phyloP scores from a whole-genome alignment of 2,329 filamentous ascomycete genomes.

The Exophiala sp. region DNA sequence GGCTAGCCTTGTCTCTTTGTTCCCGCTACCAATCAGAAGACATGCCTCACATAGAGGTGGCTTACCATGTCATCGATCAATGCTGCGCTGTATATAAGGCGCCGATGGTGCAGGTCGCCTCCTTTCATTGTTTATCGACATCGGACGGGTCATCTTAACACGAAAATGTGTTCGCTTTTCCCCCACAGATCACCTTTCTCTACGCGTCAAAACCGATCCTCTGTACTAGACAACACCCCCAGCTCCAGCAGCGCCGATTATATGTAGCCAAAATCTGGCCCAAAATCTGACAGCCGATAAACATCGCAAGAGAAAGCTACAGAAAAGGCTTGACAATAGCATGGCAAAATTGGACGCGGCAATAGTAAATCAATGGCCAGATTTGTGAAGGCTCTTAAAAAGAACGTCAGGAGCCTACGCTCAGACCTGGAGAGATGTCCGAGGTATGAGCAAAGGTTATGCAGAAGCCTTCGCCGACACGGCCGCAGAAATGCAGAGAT shows the following conservation, averaged over 20 bases:
- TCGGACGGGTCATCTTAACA: too few relatives aligned
- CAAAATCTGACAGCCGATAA: conserved; percentile 15
- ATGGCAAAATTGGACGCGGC: conserved; percentile 2
- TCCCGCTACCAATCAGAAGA: not conserved
- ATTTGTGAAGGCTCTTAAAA: not conserved
- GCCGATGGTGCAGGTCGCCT: not conserved
- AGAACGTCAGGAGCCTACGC: conserved; percentile 8
- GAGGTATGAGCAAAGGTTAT: not conserved
- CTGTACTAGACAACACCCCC: conserved; percentile 13
- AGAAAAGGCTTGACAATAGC: not conserved
- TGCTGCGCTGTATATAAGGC: not conserved
- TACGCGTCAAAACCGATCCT: conserved; percentile 2
- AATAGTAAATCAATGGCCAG: not conserved
- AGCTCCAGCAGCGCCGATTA: conserved; percentile 18
- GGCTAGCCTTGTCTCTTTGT: not conserved
- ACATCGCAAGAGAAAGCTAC: conserved; percentile 4
- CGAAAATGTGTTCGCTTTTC: too few relatives aligned
- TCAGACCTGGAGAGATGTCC: conserved; percentile 10
- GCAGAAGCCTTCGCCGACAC: conserved; percentile 5
- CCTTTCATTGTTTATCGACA: too few relatives aligned
- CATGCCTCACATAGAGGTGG: not conserved
- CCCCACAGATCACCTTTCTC: not conserved
- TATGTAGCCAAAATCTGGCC: conserved; percentile 21
- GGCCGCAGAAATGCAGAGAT: conserved; percentile 5
- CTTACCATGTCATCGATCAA: not conserved